phyloP scores from a whole-genome alignment of 192 early-diverging fungal species.

The Coemansia sp. region DNA sequence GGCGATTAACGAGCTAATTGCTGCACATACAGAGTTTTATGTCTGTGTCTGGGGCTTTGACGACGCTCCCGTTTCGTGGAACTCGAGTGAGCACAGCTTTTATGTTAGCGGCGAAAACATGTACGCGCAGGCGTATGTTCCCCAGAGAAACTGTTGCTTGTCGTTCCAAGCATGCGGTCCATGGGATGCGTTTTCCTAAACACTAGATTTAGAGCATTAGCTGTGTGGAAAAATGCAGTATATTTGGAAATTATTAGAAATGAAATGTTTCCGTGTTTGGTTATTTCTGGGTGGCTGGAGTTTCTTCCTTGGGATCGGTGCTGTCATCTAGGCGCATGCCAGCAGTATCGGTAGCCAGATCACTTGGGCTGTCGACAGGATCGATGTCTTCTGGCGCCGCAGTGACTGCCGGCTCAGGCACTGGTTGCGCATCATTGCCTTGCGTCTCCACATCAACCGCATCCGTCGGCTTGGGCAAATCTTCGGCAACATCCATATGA shows the following conservation, averaged over 20 bases:
- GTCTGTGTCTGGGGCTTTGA: constrained; percentile 52
- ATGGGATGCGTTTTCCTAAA: constrained; percentile 44
- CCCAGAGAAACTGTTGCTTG: constrained; percentile 12
- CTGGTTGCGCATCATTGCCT: neutral
- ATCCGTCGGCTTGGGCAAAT: constrained; percentile 21
- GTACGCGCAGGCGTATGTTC: constrained; percentile 33
- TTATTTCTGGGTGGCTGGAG: neutral
- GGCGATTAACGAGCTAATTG: neutral
- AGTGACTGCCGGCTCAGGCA: constrained; percentile 17
- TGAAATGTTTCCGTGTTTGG: neutral
- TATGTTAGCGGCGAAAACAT: constrained; percentile 43
- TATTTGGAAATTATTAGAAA: neutral
- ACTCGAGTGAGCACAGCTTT: constrained; percentile 29
- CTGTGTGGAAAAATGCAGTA: no score
- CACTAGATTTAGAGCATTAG: neutral
- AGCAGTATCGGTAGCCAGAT: constrained; percentile 20
- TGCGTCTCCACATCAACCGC: neutral
- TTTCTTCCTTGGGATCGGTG: constrained; percentile 6
- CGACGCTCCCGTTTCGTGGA: constrained; percentile 45
- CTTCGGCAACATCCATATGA: constrained; percentile 27
- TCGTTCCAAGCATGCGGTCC: constrained; percentile 49
- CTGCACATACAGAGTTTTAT: constrained; percentile 1
- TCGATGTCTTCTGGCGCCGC: constrained; percentile 17
- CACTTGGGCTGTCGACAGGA: neutral
- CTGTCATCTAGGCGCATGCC: constrained; percentile 26